Evolutionary conservation across 495 filamentous ascomycete species (phyloP), one percentile per base, ranked within the genome.

Genomic region (Amorphotheca resinae): DNA sequence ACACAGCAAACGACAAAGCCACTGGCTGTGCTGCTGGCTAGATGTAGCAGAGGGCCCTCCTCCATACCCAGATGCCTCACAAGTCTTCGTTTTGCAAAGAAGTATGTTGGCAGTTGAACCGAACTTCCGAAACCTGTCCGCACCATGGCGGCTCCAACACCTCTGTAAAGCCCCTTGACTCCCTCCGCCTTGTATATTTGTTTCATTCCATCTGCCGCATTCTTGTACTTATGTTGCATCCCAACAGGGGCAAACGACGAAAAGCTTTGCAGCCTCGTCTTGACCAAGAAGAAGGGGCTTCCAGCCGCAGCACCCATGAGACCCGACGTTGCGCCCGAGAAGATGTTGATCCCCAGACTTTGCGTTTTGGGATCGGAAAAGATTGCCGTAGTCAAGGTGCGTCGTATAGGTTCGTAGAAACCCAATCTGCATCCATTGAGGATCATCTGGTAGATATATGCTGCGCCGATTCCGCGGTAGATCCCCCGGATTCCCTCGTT

Each of bases 231-330:
- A 59, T 99, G 91, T 57, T 99, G 91, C 1, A 91, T 95, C 39
- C 91, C 91, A 42, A 96, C 88, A 12, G 91, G 91, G 12, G 91
- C 74, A 65, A 93, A 93, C 4, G 89, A 87, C 7, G 87, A 94
- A 67, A 72, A 95, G 36, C 86, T 93, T 61, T 99, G 91, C 44
- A 99, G 69, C 11, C 91, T 77, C 7, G 91, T 99, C 67, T 99
- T 99, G 58, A 94, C 82, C n/a, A 99, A 72, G 68, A 96, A 99
- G 60, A 99, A 96, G 1, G 91, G 93, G 20, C 87, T 94, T 16
- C 87, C 91, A 11, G 81, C 82, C 7, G 82, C 82, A 4, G 91
- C 91, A 43, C 91, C 91, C 31, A 96, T 70, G 33, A 96, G 79
- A 45, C 91, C 91, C 5, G 84, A 89, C 2, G 75, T 62, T 5